These are phyloP conservation scores for Lasiodiplodia sp. DNA, from an alignment of 2,329 filamentous ascomycete genomes.

Conservation along the genomic window DNA sequence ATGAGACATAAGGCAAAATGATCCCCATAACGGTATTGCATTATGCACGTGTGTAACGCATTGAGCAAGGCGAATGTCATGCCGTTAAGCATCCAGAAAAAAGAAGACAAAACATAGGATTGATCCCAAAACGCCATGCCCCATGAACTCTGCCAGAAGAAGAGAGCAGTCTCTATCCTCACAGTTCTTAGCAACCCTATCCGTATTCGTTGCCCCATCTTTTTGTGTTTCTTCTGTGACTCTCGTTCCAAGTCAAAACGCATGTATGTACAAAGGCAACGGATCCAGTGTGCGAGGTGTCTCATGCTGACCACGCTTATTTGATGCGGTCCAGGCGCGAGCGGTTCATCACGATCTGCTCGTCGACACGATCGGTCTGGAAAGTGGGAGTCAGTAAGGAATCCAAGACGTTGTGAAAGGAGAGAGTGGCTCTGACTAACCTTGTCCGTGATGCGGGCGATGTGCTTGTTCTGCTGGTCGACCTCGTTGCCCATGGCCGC, in stretches of 20 bases:
- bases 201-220: not conserved
- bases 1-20: not conserved
- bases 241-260: not conserved
- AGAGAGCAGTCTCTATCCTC: slow-evolving; percentile 1
- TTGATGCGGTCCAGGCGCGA: slow-evolving; percentile 71
- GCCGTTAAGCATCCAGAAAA: not conserved
- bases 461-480: slow-evolving; percentile 77
- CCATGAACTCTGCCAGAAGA: not conserved
- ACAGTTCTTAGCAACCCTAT: not conserved
- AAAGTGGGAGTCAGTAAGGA: slow-evolving; percentile 36
- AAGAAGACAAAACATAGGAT: not conserved
- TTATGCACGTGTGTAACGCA: slow-evolving; percentile 3
- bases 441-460: slow-evolving; percentile 79
- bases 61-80: not conserved
- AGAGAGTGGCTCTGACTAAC: not conserved
- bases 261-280: slow-evolving; percentile 19
- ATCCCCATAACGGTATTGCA: not conserved
- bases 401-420: not conserved
- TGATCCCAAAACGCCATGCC: slow-evolving; percentile 1
- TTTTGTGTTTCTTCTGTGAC: not conserved
- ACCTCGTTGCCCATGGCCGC: slow-evolving; percentile 78
- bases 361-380: slow-evolving; percentile 77
- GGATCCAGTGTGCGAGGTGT: not conserved
- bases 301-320: slow-evolving; percentile 37
- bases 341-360: slow-evolving; percentile 78